Percentiles rank a stretch among this genome's conserved stretches.
phyloP scores from a whole-genome alignment of 495 filamentous ascomycete genomes.

The Polyplosphaeria fusca region DNA sequence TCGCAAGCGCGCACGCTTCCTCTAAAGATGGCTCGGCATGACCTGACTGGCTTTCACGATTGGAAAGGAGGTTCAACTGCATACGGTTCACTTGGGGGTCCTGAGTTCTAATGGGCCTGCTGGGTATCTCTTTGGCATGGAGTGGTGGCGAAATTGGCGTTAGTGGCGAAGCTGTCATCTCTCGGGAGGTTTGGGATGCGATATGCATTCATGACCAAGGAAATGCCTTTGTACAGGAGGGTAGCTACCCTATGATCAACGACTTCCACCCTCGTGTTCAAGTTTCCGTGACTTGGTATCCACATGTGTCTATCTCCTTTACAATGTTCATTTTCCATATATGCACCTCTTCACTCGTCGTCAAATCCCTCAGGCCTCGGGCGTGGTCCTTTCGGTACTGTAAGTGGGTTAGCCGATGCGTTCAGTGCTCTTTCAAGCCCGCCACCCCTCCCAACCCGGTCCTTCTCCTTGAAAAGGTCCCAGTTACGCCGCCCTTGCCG shows the following conservation, averaged over 20 bases:
- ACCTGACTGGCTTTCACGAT: too few species aligned
- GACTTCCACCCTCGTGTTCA: too few species aligned
- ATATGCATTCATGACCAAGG: too few species aligned
- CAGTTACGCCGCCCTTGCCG: background rate
- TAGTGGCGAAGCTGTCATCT: background rate
- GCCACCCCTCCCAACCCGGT: background rate
- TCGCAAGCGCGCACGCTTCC: too few species aligned
- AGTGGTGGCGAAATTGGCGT: background rate
- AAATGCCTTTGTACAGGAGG: background rate
- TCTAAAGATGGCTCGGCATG: too few species aligned
- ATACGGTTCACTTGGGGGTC: background rate
- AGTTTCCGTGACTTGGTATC: too few species aligned
- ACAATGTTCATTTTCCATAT: constrained; percentile 1
- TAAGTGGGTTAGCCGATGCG: constrained; percentile 11
- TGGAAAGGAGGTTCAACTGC: too few species aligned
- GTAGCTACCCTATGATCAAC: too few species aligned
- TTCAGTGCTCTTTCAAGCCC: background rate
- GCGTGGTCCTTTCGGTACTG: constrained; percentile 75
- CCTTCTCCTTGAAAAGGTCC: background rate
- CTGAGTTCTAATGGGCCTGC: background rate
- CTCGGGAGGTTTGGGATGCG: background rate
- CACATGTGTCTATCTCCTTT: background rate
- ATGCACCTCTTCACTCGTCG: constrained; percentile 46
- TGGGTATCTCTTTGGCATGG: background rate
- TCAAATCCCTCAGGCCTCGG: constrained; percentile 72